phyloP scores from a whole-genome alignment of 108 stramenopile species.

The Skeletonema menzelii region DNA sequence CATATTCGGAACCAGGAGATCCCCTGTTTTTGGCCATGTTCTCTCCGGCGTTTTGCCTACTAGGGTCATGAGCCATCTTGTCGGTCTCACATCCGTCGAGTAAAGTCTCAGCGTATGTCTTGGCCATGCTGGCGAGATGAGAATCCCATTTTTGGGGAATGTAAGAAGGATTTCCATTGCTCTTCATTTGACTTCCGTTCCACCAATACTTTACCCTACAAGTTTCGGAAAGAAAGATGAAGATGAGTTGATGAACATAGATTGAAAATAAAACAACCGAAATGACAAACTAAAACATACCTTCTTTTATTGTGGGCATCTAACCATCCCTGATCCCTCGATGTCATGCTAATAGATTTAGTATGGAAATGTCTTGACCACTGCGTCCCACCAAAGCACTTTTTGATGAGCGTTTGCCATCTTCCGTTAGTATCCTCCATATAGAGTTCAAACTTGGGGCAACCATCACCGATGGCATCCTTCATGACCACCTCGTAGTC shows the following conservation, averaged over 20 bases:
- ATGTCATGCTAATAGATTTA: background rate
- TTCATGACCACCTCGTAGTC: background rate
- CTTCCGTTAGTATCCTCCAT: background rate
- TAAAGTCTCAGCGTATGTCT: background rate
- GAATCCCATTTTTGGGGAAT: background rate
- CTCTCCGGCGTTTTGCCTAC: background rate
- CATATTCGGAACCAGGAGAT: background rate
- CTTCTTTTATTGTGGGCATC: background rate
- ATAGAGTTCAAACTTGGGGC: background rate
- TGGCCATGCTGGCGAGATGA: background rate
- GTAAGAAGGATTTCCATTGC: background rate
- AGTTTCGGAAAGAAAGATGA: background rate
- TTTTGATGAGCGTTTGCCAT: background rate
- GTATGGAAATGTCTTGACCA: background rate
- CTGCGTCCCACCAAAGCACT: background rate
- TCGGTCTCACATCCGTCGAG: background rate
- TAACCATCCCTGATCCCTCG: background rate
- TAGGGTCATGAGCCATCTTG: background rate
- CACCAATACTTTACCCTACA: background rate
- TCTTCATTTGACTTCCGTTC: background rate
- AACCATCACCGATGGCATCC: background rate
- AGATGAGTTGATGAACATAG: background rate
- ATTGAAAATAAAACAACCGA: background rate
- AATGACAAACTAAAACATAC: background rate
- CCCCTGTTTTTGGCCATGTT: conserved; percentile 1